A percentile compares a stretch with the other conserved stretches of the same genome.
These are phyloP conservation scores for Epichloe elymi DNA, from an alignment of 2,329 filamentous ascomycete genomes.

Conservation along the genomic window DNA sequence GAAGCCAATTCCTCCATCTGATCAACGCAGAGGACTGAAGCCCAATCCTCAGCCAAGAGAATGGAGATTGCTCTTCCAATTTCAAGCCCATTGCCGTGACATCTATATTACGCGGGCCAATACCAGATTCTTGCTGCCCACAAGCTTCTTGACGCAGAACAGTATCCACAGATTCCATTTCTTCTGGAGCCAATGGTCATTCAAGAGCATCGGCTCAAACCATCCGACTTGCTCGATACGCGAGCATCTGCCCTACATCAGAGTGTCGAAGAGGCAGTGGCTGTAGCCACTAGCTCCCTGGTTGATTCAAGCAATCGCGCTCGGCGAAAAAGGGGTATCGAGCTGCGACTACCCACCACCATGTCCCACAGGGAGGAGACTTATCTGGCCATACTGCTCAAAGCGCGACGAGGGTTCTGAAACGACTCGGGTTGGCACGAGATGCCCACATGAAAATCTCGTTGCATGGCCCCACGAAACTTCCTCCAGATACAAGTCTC, in stretches of 20 bases:
- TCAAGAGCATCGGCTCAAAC: too few relatives aligned
- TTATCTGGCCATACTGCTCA: neutral
- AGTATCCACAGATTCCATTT: too few relatives aligned
- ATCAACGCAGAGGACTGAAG: slow-evolving; percentile 46
- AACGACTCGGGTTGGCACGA: neutral
- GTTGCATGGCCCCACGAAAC: neutral
- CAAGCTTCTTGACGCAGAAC: too few relatives aligned
- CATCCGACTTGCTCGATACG: neutral
- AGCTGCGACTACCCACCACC: neutral
- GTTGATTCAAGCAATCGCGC: neutral
- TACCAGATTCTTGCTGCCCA: neutral
- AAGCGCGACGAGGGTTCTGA: neutral
- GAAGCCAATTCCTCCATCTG: slow-evolving; percentile 33
- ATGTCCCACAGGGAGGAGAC: neutral
- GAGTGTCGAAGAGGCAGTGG: neutral
- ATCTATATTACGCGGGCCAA: too few relatives aligned
- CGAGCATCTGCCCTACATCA: neutral
- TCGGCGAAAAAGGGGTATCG: neutral
- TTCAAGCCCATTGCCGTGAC: slow-evolving; percentile 40
- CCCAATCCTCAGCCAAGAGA: slow-evolving; percentile 45
- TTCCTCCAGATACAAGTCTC: neutral
- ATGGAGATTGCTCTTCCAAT: slow-evolving; percentile 47
- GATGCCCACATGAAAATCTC: too few relatives aligned
- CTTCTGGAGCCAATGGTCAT: too few relatives aligned
- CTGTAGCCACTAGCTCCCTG: neutral